phyloP scores from a whole-genome alignment of 2,329 filamentous ascomycete species.

The Botrytis fragariae region DNA sequence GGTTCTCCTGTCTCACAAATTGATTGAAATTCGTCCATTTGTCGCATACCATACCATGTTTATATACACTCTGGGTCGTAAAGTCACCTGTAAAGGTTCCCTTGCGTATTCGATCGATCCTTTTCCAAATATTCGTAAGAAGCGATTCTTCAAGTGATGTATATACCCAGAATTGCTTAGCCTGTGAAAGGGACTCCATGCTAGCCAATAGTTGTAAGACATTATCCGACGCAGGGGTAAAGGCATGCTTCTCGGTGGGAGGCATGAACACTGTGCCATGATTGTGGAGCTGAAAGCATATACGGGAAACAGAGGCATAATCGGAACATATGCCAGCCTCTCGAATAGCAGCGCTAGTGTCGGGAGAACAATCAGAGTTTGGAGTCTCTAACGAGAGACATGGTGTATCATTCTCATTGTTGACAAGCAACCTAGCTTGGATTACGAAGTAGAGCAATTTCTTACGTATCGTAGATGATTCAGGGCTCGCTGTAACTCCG shows the following conservation, averaged over 20 bases:
- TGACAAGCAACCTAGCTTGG: background rate
- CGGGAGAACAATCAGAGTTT: background rate
- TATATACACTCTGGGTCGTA: conserved; percentile 3
- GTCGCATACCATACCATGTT: background rate
- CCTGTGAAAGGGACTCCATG: background rate
- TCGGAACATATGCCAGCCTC: background rate
- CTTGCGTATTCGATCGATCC: background rate
- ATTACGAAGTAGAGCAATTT: conserved; percentile 4
- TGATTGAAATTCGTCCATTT: conserved; percentile 7
- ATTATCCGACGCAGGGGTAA: background rate
- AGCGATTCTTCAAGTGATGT: background rate
- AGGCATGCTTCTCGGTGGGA: background rate
- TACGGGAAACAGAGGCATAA: background rate
- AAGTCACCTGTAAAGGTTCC: conserved; percentile 7
- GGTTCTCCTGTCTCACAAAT: background rate
- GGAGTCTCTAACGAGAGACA: background rate
- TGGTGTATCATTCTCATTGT: background rate
- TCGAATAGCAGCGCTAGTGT: background rate
- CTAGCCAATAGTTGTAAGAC: background rate
- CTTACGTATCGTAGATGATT: background rate
- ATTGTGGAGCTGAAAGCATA: background rate
- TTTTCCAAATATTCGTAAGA: background rate
- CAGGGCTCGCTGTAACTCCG: background rate
- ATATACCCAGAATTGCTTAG: background rate
- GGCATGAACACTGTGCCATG: background rate